These are phyloP conservation scores for Aspergillus phoenicis DNA, from an alignment of 2,329 filamentous ascomycete genomes.

Conservation along the genomic window DNA sequence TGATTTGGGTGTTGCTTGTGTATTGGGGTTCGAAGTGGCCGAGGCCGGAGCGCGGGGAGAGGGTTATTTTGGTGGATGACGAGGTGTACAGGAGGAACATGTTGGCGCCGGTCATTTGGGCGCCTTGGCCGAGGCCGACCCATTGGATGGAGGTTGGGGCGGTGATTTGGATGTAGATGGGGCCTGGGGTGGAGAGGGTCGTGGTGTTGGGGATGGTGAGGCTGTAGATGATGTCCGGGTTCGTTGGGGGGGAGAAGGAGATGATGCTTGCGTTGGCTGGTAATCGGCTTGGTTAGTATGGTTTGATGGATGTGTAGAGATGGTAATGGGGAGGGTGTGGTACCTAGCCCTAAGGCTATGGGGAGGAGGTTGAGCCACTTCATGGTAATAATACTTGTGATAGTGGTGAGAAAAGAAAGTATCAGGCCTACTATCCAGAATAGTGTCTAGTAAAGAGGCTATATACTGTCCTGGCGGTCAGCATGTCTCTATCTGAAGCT, in stretches of 20 bases:
- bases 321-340: background rate
- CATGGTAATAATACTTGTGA: background rate
- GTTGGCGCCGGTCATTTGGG: constrained; percentile 58
- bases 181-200: constrained; percentile 53
- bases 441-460: too few species aligned
- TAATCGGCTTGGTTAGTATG: background rate
- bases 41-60: constrained; percentile 58
- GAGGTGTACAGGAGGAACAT: constrained; percentile 67
- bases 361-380: background rate
- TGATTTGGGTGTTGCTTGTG: constrained; percentile 48
- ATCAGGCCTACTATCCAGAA: too few species aligned
- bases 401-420: background rate
- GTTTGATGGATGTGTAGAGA: background rate
- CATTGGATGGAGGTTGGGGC: constrained; percentile 49
- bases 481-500: too few species aligned
- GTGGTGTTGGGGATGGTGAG: constrained; percentile 59
- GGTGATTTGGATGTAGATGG: constrained; percentile 64
- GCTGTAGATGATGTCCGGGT: constrained; percentile 42
- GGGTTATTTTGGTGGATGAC: constrained; percentile 58
- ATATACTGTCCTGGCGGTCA: too few species aligned
- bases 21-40: constrained; percentile 55
- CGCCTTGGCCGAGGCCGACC: constrained; percentile 62
- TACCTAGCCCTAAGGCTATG: background rate
- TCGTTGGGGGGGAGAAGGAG: constrained; percentile 24
- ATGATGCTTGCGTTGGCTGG: constrained; percentile 13